A percentile compares a stretch with the other conserved stretches of the same genome.
These are phyloP conservation scores for Suhomyces yuchorum DNA, from an alignment of 1,139 yeast genomes.

Conservation along the genomic window DNA sequence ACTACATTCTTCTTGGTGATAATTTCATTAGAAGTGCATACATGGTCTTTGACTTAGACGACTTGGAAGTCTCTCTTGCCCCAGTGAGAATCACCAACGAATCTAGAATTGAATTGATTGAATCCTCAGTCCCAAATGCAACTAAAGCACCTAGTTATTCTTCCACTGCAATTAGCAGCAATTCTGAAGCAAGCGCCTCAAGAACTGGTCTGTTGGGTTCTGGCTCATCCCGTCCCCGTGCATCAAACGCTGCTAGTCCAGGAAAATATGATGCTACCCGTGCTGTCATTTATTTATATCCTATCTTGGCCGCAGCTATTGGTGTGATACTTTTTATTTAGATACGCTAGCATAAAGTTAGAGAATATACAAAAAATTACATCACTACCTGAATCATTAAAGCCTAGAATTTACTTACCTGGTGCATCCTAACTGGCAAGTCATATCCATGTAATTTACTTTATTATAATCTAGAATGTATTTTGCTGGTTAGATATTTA, in stretches of 20 bases:
- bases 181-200: conserved; percentile 15
- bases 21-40: conserved; percentile 73
- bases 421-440: too few species aligned
- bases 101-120: conserved; percentile 47
- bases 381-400: too few species aligned
- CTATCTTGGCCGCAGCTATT: not conserved
- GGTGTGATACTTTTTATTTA: not conserved
- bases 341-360: not conserved
- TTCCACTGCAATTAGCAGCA: conserved; percentile 22
- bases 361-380: not conserved
- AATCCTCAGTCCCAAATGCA: conserved; percentile 50
- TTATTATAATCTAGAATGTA: too few species aligned
- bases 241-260: not conserved
- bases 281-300: not conserved
- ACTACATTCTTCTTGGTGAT: conserved; percentile 59
- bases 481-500: too few species aligned
- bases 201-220: conserved; percentile 8
- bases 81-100: conserved; percentile 48
- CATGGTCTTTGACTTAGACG: conserved; percentile 75
- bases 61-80: conserved; percentile 65
- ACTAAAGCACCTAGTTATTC: conserved; percentile 38
- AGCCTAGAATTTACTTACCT: too few species aligned
- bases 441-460: too few species aligned
- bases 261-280: not conserved
- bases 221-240: not conserved